These are phyloP conservation scores for Vitis cinerea DNA, from an alignment of 164 flowering plant species.

Conservation along the genomic window DNA sequence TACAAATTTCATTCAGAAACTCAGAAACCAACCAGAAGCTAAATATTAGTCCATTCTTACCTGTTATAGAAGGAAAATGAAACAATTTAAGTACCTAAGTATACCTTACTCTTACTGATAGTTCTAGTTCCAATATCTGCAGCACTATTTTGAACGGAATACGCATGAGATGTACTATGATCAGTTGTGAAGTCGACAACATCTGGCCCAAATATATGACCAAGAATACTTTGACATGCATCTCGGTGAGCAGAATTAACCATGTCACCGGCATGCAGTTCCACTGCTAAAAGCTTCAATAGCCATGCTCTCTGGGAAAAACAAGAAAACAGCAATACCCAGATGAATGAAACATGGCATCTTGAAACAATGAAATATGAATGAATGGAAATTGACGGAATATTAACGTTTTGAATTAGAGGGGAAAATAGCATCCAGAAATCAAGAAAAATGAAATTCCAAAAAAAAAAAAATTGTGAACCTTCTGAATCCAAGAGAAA, in stretches of 20 bases:
- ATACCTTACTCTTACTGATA: slow-evolving; percentile 61
- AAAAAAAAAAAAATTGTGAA: no score
- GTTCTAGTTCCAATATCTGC: slow-evolving; percentile 35
- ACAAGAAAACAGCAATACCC: not conserved
- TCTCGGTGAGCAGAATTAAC: slow-evolving; percentile 57
- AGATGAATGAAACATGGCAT: not conserved
- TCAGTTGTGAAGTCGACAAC: slow-evolving; percentile 30
- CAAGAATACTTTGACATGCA: slow-evolving; percentile 64
- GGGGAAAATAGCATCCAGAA: no score
- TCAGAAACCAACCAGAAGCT: not conserved
- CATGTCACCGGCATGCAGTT: slow-evolving; percentile 72
- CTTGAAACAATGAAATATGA: not conserved
- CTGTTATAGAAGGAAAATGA: not conserved
- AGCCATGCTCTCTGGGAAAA: slow-evolving; percentile 87
- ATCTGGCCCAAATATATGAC: slow-evolving; percentile 55
- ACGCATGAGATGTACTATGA: slow-evolving; percentile 15
- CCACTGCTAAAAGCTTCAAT: slow-evolving; percentile 82
- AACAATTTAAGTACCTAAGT: not conserved
- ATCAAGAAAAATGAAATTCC: no score
- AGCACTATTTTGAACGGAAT: slow-evolving; percentile 17
- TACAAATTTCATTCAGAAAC: not conserved
- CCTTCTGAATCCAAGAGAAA: no score
- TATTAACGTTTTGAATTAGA: no score
- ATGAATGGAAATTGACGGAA: no score
- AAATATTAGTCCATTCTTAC: not conserved